Base-by-base conservation (phyloP, 148 eudicot species). In the Rhododendron williamsianum region DNA sequence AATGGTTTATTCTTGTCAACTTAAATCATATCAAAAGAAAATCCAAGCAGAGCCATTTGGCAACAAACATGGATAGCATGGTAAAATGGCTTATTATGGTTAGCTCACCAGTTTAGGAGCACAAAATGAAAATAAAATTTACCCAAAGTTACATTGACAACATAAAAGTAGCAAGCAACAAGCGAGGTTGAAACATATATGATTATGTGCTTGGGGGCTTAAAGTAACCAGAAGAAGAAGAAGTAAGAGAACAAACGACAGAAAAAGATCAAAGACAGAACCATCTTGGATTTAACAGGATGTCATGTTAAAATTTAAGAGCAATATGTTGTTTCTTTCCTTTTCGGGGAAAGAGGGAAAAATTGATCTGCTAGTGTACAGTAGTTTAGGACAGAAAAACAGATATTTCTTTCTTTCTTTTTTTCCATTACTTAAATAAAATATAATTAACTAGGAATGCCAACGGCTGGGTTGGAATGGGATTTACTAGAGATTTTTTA, bases 11-110 rank as follows among this genome's bases (percentile, higher is more conserved):
- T 77, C 51, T 45, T 21, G 54, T 78, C n/a, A 45, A 78, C 35
- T 43, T 21, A 46, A 16, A 43, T 78, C 52, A 23, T 10, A 80
- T 1, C 19, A 0, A 80, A 27, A 80, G 63, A 30, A 80, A 80
- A 80, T 80, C 82, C 82, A 80, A 80, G 63, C 36, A 51, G 63
- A 79, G 60, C 18, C 16, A 79, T 65, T 11, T 1, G 81, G 81
- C 18, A 19, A 48, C 8, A 79, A 48, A 80, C 23, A 54, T 16
- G 19, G 12, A 81, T 33, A 35, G 27, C 43, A 52, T 18, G 43
- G 35, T 51, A 54, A 80, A 51, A 80, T 30, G n/a, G 69, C n/a
- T 7, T 52, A 35, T 80, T 54, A 52, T 52, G 36, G 65, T 80
- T 54, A 54, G 67, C 43, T 30, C 67, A 54, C 67, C 2, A 27